These are phyloP conservation scores for Fusarium napiforme DNA, from an alignment of 2,329 filamentous ascomycete species.

Conservation along the genomic window DNA sequence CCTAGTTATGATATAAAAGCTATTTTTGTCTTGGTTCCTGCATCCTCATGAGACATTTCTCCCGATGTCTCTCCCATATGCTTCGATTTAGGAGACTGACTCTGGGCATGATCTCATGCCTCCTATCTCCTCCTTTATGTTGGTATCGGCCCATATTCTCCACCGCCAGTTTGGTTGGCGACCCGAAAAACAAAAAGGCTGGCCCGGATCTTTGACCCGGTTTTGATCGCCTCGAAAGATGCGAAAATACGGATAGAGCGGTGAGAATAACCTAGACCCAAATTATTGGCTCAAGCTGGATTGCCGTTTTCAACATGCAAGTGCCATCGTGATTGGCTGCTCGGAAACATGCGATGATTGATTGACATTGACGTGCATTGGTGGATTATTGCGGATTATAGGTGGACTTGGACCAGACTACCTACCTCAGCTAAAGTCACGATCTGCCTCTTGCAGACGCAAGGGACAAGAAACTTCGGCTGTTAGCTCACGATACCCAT, in stretches of 20 bases:
- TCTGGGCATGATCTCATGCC: neutral
- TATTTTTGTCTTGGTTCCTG: constrained; percentile 24
- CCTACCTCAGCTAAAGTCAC: neutral
- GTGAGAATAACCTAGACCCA: constrained; percentile 20
- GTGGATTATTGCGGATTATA: neutral
- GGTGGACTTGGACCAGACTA: neutral
- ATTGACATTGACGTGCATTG: constrained; percentile 27
- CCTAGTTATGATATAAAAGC: neutral
- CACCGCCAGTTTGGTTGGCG: constrained; percentile 24
- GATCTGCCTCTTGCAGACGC: constrained; percentile 8
- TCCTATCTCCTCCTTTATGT: constrained; percentile 6
- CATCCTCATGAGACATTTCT: neutral
- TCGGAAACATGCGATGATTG: constrained; percentile 14
- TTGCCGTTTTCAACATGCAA: constrained; percentile 39
- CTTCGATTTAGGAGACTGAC: neutral
- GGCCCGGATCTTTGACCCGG: constrained; percentile 1
- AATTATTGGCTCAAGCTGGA: constrained; percentile 5
- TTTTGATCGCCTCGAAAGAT: neutral
- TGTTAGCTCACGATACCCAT: constrained; percentile 6
- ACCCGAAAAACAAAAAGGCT: constrained; percentile 4
- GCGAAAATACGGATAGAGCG: constrained; percentile 11
- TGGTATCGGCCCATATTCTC: constrained; percentile 26
- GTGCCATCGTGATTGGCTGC: constrained; percentile 34
- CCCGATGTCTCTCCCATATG: neutral
- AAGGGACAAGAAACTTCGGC: neutral